Evolutionary conservation across 2,329 filamentous ascomycete species (phyloP).

Genomic region (Epichloe hybrida): DNA sequence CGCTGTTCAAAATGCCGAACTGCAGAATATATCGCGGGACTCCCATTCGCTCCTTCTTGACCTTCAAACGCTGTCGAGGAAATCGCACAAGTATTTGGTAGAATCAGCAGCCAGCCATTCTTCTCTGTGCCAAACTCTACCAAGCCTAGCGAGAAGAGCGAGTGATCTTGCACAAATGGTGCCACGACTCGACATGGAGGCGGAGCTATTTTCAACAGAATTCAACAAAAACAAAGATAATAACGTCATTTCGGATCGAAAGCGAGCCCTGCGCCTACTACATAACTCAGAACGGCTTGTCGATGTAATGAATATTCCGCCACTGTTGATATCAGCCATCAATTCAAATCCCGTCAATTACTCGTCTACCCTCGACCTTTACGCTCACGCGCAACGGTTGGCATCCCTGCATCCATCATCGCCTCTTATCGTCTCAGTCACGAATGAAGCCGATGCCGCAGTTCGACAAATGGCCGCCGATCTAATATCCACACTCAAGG

Average conservation of each 20-base stretch:
- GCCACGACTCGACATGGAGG: slow-evolving; percentile 65
- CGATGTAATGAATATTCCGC: slow-evolving; percentile 82
- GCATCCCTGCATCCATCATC: slow-evolving; percentile 73
- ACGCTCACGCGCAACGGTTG: slow-evolving; percentile 83
- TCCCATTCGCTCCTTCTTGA: slow-evolving; percentile 71
- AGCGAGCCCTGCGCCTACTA: slow-evolving; percentile 66
- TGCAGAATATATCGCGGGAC: slow-evolving; percentile 64
- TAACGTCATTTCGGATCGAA: slow-evolving; percentile 57
- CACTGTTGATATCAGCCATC: slow-evolving; percentile 69
- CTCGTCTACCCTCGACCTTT: slow-evolving; percentile 77
- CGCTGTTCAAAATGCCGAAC: slow-evolving; percentile 61
- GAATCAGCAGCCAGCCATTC: slow-evolving; percentile 65
- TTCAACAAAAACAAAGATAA: slow-evolving; percentile 65
- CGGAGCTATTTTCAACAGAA: slow-evolving; percentile 66
- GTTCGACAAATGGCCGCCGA: slow-evolving; percentile 83
- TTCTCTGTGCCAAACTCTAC: slow-evolving; percentile 58
- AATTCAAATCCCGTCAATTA: slow-evolving; percentile 57
- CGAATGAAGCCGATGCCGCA: slow-evolving; percentile 65
- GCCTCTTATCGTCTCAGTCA: slow-evolving; percentile 57
- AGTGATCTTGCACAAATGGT: slow-evolving; percentile 56
- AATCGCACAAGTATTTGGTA: slow-evolving; percentile 76
- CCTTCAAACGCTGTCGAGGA: slow-evolving; percentile 77
- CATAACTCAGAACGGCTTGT: slow-evolving; percentile 81
- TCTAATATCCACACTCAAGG: slow-evolving; percentile 63
- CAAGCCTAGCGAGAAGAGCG: slow-evolving; percentile 51